Percentiles rank a stretch among this genome's conserved stretches.
Conservation (phyloP, 2,329 filamentous ascomycete species). For the Pseudogymnoascus sp. region DNA sequence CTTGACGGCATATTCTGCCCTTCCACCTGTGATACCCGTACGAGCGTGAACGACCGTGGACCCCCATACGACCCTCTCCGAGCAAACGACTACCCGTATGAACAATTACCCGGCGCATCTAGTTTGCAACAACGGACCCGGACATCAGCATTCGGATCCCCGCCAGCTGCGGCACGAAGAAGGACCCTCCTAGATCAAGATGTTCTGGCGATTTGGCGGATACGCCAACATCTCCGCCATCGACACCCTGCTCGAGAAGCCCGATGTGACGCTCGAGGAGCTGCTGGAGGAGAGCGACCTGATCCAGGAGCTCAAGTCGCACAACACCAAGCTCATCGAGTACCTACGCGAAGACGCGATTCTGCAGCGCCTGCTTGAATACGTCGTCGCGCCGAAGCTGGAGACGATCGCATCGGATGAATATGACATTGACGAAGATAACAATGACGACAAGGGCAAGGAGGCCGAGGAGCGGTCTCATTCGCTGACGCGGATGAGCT, state of each 20-base stretch:
- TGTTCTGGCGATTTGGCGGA: conserved; percentile 99
- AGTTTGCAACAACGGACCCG: conserved; percentile 17
- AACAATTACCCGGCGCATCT: conserved; percentile 19
- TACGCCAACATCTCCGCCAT: conserved; percentile 97
- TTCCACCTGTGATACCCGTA: conserved; percentile 5
- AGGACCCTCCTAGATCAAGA: conserved; percentile 45
- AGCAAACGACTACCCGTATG: conserved; percentile 23
- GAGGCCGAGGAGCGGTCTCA: conserved; percentile 36
- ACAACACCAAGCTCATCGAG: conserved; percentile 96
- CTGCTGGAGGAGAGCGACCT: conserved; percentile 92
- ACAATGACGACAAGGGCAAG: conserved; percentile 37
- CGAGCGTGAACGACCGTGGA: conserved; percentile 4
- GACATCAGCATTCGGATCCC: conserved; percentile 18
- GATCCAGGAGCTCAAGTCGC: conserved; percentile 95
- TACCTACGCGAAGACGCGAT: conserved; percentile 83
- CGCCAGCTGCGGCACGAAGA: conserved; percentile 23
- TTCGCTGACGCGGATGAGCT: conserved; percentile 40
- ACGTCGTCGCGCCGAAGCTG: conserved; percentile 75
- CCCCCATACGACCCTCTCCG: conserved; percentile 1
- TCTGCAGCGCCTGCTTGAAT: conserved; percentile 77
- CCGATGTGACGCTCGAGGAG: conserved; percentile 89
- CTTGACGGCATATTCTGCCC: conserved; percentile 1
- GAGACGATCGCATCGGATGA: conserved; percentile 45
- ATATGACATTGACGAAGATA: conserved; percentile 43
- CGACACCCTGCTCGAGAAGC: conserved; percentile 93